Base-by-base conservation (phyloP, 805 yeast genomes). In the Wickerhamiella hasegawae region DNA sequence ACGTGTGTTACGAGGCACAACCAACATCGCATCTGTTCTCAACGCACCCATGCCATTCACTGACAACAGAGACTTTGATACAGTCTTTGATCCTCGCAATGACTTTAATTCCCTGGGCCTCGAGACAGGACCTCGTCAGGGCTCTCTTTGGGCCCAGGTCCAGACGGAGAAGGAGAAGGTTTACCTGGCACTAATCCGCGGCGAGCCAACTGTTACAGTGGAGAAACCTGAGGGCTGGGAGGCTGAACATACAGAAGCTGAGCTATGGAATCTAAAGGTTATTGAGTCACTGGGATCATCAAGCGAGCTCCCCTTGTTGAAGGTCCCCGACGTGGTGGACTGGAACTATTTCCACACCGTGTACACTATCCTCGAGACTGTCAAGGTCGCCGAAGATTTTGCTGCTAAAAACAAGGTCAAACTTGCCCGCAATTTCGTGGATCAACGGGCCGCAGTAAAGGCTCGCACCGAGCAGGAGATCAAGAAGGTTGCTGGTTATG, bases 51-150 rank as follows among this genome's bases (percentile, higher is more conserved):
- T 26, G 18, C 38, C 32, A 18, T 34, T 48, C 16, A 36, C 27
- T 17, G 87, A 80, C 48, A 76, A 75, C 44, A 62, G 87, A 37
- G 90, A 80, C 46, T 53, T 58, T 36, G 57, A 52, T 4, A 65
- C 70, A 6, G 46, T 73, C 33, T 72, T 32, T 18, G 40, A 40
- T 23, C 43, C 41, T 11, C 26, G 15, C 18, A 18, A 21, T 12
- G 33, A 31, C 31, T 15, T 18, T 8, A 28, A 14, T 15, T 11
- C 14, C 11, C 26, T 26, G 19, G 32, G 1, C 16, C 15, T 34
- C n/a, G 35, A 31, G 14, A 19, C 33, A 3, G 47, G 44, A 2
- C 47, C 47, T 3, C 18, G n/a, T 2, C 44, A 31, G 11, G 36
- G 33, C 3, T 14, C 17, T 1, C 39, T 28, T 25, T 45, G 40